phyloP scores from a whole-genome alignment of 2,329 filamentous ascomycete genomes.

The Arthrobotrys megalospora region DNA sequence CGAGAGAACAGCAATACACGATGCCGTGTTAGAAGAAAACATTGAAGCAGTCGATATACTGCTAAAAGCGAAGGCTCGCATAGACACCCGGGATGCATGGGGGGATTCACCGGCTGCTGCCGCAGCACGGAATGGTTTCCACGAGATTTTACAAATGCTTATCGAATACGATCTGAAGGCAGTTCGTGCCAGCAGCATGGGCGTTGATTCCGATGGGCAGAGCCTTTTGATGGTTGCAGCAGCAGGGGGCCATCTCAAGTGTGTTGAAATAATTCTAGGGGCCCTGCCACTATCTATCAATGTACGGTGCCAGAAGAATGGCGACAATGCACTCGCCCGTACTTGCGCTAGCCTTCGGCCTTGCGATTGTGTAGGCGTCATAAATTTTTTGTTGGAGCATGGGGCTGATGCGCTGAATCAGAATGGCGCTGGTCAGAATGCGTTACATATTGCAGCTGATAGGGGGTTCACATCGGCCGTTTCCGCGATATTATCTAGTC shows the following conservation, averaged over 20 bases:
- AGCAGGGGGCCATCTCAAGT: not conserved
- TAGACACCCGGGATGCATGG: not conserved
- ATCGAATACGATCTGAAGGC: not conserved
- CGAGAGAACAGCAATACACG: not conserved
- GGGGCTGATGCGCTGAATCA: not conserved
- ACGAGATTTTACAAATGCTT: constrained; percentile 6
- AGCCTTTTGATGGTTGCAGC: constrained; percentile 1
- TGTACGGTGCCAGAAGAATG: not conserved
- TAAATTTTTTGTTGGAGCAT: not conserved
- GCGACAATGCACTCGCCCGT: not conserved
- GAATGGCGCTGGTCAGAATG: not conserved
- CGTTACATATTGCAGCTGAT: not conserved
- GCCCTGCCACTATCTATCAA: not conserved
- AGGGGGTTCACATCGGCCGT: not conserved
- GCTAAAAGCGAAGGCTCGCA: not conserved
- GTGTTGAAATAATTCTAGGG: not conserved
- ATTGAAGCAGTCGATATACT: not conserved
- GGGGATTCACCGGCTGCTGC: not conserved
- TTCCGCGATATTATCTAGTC: not conserved
- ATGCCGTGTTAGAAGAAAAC: not conserved
- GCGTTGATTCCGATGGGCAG: not conserved
- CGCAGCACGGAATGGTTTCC: not conserved
- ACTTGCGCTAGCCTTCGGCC: too few species aligned
- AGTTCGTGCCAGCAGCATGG: not conserved
- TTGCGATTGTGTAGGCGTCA: too few species aligned